Conservation (phyloP, 2,329 filamentous ascomycete genomes). For the Scytalidium lignicola region DNA sequence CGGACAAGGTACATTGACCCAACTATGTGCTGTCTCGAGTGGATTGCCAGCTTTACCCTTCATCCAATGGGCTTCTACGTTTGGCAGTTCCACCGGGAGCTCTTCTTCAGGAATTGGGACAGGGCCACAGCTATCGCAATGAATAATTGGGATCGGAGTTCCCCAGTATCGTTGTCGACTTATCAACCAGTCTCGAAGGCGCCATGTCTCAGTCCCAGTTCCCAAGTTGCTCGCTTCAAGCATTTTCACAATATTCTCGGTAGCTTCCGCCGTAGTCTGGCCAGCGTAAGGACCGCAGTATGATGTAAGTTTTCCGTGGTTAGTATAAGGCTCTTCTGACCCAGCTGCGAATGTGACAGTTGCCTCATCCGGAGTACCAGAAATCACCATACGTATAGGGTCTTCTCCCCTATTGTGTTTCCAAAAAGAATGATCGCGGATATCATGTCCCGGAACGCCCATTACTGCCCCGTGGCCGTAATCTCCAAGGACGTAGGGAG, state of each 20-base stretch:
- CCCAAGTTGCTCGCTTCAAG: slow-evolving; percentile 52
- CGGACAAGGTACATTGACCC: slow-evolving; percentile 72
- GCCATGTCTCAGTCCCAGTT: slow-evolving; percentile 66
- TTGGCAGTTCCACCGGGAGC: slow-evolving; percentile 71
- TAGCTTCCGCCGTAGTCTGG: slow-evolving; percentile 58
- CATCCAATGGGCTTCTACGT: slow-evolving; percentile 63
- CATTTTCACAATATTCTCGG: slow-evolving; percentile 52
- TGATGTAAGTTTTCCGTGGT: slow-evolving; percentile 62
- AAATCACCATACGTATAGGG: slow-evolving; percentile 59
- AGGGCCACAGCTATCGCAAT: slow-evolving; percentile 70
- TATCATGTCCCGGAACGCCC: slow-evolving; percentile 85
- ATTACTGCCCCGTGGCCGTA: slow-evolving; percentile 87
- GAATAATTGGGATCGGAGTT: slow-evolving; percentile 81
- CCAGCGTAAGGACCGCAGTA: slow-evolving; percentile 61
- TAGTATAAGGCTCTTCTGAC: slow-evolving; percentile 54
- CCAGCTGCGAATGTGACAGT: slow-evolving; percentile 31
- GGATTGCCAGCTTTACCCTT: slow-evolving; percentile 71
- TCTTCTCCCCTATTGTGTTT: slow-evolving; percentile 57
- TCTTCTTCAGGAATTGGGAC: slow-evolving; percentile 73
- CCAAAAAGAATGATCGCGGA: slow-evolving; percentile 77
- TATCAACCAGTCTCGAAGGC: slow-evolving; percentile 82
- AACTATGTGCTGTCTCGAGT: slow-evolving; percentile 64
- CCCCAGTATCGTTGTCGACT: slow-evolving; percentile 94
- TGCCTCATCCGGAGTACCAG: slow-evolving; percentile 38
- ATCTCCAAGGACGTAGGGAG: slow-evolving; percentile 78